Percentiles rank a stretch among this genome's conserved stretches.
phyloP scores from a whole-genome alignment of 106 monocot species.

The Phalaenopsis equestris region DNA sequence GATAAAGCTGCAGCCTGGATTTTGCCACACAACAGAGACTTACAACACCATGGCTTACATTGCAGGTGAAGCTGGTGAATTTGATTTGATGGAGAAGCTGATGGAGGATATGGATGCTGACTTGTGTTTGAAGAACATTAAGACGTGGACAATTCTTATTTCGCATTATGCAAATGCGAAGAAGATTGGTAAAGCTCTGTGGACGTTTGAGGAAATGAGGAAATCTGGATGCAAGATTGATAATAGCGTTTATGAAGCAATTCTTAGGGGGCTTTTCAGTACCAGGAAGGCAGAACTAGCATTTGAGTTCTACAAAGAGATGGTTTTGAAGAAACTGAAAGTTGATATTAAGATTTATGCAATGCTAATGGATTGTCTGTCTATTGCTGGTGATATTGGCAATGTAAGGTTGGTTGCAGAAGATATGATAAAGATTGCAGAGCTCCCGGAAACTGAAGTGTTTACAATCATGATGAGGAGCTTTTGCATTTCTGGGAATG shows the following conservation, averaged over 20 bases:
- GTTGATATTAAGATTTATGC: constrained; percentile 24
- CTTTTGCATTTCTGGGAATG: constrained; percentile 48
- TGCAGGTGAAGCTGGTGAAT: constrained; percentile 51
- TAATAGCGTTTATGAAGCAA: constrained; percentile 26
- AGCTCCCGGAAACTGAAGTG: constrained; percentile 27
- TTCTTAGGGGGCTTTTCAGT: constrained; percentile 39
- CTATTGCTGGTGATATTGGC: constrained; percentile 23
- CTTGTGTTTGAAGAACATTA: constrained; percentile 36
- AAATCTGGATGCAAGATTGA: constrained; percentile 42
- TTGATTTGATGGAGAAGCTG: constrained; percentile 57
- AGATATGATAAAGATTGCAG: constrained; percentile 45
- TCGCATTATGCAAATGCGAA: constrained; percentile 49
- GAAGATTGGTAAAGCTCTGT: constrained; percentile 47
- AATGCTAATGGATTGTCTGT: constrained; percentile 41
- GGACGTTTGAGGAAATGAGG: constrained; percentile 51
- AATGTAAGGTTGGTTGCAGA: constrained; percentile 32
- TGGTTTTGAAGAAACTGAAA: constrained; percentile 30
- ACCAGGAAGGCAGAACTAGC: constrained; percentile 51
- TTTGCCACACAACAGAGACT: constrained; percentile 41
- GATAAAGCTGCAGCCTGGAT: constrained; percentile 41
- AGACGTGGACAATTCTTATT: constrained; percentile 85
- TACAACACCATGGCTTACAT: constrained; percentile 82
- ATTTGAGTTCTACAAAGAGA: constrained; percentile 80
- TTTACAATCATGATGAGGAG: constrained; percentile 44
- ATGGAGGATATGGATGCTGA: constrained; percentile 50